phyloP scores from a whole-genome alignment of 176 grass and related monocot species.

The Secale cereale region DNA sequence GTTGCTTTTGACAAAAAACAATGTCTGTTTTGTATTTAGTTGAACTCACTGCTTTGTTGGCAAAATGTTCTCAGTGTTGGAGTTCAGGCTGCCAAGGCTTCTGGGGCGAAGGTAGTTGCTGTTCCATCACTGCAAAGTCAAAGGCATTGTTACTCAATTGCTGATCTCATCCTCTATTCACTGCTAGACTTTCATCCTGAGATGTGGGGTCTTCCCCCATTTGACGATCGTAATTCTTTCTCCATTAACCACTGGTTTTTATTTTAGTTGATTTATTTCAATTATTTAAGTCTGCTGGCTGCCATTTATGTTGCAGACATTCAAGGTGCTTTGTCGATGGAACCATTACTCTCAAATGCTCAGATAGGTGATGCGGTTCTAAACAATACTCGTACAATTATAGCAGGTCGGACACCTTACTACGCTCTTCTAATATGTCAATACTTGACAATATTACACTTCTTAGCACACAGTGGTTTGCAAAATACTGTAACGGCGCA shows the following conservation, averaged over 20 bases:
- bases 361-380: conserved; percentile 27
- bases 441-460: conserved; percentile 4
- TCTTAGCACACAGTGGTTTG: not conserved
- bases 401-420: conserved; percentile 35
- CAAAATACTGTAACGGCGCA: not conserved
- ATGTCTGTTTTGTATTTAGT: not conserved
- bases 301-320: conserved; percentile 47
- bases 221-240: conserved; percentile 70
- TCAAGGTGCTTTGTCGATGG: conserved; percentile 57
- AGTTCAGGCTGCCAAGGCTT: conserved; percentile 72
- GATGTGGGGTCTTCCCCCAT: conserved; percentile 77
- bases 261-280: not conserved
- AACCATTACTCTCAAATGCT: conserved; percentile 46
- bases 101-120: conserved; percentile 76
- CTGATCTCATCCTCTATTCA: conserved; percentile 68
- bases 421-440: not conserved
- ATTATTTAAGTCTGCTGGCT: conserved; percentile 2
- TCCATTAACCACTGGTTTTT: conserved; percentile 11
- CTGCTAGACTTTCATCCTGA: conserved; percentile 84
- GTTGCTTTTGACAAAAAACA: not conserved
- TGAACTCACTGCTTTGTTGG: conserved; percentile 22
- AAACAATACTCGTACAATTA: conserved; percentile 37
- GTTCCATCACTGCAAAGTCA: conserved; percentile 89
- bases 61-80: conserved; percentile 54
- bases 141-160: conserved; percentile 50